phyloP scores from a whole-genome alignment of 83 land plant species.

The Diphasiastrum complanatum region DNA sequence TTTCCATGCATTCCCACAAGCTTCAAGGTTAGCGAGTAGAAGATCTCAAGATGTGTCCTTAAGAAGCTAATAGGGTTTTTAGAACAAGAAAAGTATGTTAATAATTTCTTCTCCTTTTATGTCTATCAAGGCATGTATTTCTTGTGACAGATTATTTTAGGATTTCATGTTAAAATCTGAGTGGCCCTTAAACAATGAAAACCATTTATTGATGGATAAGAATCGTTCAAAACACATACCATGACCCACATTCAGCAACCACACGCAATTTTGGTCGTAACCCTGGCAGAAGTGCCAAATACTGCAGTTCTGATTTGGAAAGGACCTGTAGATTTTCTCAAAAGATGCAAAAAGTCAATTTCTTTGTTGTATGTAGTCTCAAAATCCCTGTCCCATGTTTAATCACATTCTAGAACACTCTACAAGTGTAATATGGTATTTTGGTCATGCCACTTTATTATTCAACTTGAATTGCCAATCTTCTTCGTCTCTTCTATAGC shows the following conservation, averaged over 20 bases:
- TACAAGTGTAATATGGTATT: too few relatives aligned
- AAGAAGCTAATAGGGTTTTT: neutral
- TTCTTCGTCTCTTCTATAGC: too few relatives aligned
- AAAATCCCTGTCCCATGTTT: constrained; percentile 2
- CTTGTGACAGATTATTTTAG: too few relatives aligned
- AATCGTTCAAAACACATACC: constrained; percentile 35
- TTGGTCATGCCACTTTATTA: too few relatives aligned
- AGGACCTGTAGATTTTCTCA: constrained; percentile 43
- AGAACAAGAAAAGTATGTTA: neutral
- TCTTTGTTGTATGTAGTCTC: neutral
- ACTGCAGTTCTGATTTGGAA: constrained; percentile 78
- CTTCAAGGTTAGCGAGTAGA: too few relatives aligned
- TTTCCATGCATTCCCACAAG: neutral
- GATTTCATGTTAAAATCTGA: neutral
- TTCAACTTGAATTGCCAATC: too few relatives aligned
- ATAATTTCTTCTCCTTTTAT: neutral
- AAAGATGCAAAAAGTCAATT: neutral
- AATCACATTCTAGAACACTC: too few relatives aligned
- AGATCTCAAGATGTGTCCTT: neutral
- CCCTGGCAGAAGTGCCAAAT: constrained; percentile 69
- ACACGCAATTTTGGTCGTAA: constrained; percentile 76
- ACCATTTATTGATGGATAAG: neutral
- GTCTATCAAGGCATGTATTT: neutral
- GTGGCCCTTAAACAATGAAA: neutral
- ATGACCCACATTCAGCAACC: constrained; percentile 83